A percentile compares a stretch with the other conserved stretches of the same genome.
These are phyloP conservation scores for Thalassiosira pacifica DNA, from an alignment of 352 stramenopile species.

Conservation along the genomic window DNA sequence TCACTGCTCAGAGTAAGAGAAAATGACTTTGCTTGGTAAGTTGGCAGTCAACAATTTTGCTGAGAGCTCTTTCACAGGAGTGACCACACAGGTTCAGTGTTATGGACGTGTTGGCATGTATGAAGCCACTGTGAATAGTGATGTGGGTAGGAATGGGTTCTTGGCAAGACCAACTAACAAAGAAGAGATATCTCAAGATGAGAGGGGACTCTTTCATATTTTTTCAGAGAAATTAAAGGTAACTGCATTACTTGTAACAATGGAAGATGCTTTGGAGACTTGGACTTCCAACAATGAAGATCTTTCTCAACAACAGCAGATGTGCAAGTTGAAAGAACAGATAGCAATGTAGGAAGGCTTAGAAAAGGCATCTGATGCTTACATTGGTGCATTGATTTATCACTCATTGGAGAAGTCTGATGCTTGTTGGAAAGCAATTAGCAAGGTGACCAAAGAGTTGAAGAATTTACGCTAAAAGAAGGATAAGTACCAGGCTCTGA, in stretches of 20 bases:
- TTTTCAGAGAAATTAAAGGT: conserved; percentile 28
- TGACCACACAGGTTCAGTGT: conserved; percentile 31
- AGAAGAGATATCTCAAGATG: conserved; percentile 10
- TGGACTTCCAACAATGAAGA: conserved; percentile 7
- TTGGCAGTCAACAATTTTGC: conserved; percentile 36
- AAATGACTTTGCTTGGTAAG: conserved; percentile 31
- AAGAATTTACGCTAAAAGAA: conserved; percentile 27
- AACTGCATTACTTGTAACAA: neutral
- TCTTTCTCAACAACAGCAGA: neutral
- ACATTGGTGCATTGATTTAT: conserved; percentile 19
- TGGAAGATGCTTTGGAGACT: conserved; percentile 20
- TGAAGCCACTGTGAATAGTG: conserved; percentile 1
- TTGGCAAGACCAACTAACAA: conserved; percentile 12
- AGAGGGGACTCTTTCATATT: conserved; percentile 33
- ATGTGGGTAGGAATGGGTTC: conserved; percentile 25
- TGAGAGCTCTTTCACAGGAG: conserved; percentile 35
- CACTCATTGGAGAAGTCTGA: conserved; percentile 36
- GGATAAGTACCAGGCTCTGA: conserved; percentile 25
- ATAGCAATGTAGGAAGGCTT: neutral
- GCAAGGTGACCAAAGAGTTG: conserved; percentile 13
- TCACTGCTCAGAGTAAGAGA: conserved; percentile 24
- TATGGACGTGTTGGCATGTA: conserved; percentile 31
- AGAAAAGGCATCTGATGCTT: conserved; percentile 3
- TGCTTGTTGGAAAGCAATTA: conserved; percentile 34
- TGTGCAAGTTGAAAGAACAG: conserved; percentile 11